Base-by-base conservation (phyloP, 768 basidiomycete species). In the Collybia mongolica region DNA sequence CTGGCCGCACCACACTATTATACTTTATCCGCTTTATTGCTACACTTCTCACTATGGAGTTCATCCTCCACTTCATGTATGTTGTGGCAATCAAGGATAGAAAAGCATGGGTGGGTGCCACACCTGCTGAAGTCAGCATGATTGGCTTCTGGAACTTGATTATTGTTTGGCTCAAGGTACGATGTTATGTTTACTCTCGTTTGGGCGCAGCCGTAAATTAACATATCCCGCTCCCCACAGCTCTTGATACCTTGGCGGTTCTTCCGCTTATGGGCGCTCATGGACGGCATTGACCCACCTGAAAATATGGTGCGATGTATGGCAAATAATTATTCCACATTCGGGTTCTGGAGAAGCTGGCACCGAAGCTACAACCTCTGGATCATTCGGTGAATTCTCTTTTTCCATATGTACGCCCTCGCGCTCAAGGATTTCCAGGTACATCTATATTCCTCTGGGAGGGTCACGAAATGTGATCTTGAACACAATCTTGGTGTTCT, bases 301-400 rank as follows among this genome's bases (percentile, higher is more conserved):
- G 97, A 99, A 67, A 99, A 99, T 67, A 97, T 98, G 97, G 80
- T 99, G 11, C 81, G 97, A n/a, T 98, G 97, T 62, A 88, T 98
- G 85, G 90, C 84, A 18, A 99, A 98, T 66, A 98, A 98, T 65
- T 98, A 98, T 64, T 97, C 95, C 0, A 81, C 85, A 0, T 65
- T 86, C 8, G 93, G 93, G 0, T 98, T 99, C 68, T 98, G 97
- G 97, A 71, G 93, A 54, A 87, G 86, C 55, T 98, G 96, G 97
- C 96, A 98, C 65, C 76, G 97, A 6, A 92, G 89, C 54, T 98
- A 94, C 68, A 99, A 98, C 61, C 78, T 97, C 12, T 98, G 96
- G 97, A 75, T 95, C 40, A 82, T 93, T 32, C 76, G 95, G 90
- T 93, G 67, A 2, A 68, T 54, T 44, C 23, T 23, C 18, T 19